A percentile compares a stretch with the other conserved stretches of the same genome.
phyloP scores from a whole-genome alignment of 2,329 filamentous ascomycete species.

The Erysiphe pisi region DNA sequence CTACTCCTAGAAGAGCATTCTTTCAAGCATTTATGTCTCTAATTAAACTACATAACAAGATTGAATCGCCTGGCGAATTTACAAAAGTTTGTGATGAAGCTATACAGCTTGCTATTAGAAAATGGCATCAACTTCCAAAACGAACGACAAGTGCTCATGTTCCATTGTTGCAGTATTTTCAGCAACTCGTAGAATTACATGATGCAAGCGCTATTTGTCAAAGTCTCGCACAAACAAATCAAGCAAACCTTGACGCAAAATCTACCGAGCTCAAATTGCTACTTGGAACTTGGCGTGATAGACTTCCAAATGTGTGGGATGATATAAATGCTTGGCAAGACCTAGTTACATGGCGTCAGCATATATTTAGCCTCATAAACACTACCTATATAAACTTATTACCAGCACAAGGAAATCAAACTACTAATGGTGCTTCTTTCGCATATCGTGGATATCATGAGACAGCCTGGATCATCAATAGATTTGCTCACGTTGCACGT shows the following conservation, averaged over 20 bases:
- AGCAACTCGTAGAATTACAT: slow-evolving; percentile 92
- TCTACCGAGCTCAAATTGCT: slow-evolving; percentile 92
- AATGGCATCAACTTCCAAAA: slow-evolving; percentile 97
- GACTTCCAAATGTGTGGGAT: slow-evolving; percentile 95
- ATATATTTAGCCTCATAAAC: slow-evolving; percentile 98
- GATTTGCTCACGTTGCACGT: slow-evolving; percentile 92
- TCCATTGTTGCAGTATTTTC: slow-evolving; percentile 91
- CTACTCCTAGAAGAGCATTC: slow-evolving; percentile 84
- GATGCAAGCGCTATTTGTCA: slow-evolving; percentile 95
- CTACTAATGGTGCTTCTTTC: slow-evolving; percentile 80
- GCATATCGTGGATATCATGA: slow-evolving; percentile 97
- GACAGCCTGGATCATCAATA: slow-evolving; percentile 99
- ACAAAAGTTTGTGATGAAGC: slow-evolving; percentile 88
- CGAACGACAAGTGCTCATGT: slow-evolving; percentile 92
- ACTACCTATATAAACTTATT: slow-evolving; percentile 78
- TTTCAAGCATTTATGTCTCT: slow-evolving; percentile 98
- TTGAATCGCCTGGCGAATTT: slow-evolving; percentile 70
- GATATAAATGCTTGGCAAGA: slow-evolving; percentile 99
- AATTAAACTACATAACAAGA: slow-evolving; percentile 84
- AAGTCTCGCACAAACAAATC: slow-evolving; percentile 75
- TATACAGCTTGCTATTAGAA: slow-evolving; percentile 90
- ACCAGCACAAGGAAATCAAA: slow-evolving; percentile 47
- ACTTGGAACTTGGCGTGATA: slow-evolving; percentile 87
- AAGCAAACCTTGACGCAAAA: slow-evolving; percentile 79
- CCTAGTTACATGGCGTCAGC: slow-evolving; percentile 97